Base-by-base conservation (phyloP, 2,329 filamentous ascomycete genomes). In the Penicillium sp. region DNA sequence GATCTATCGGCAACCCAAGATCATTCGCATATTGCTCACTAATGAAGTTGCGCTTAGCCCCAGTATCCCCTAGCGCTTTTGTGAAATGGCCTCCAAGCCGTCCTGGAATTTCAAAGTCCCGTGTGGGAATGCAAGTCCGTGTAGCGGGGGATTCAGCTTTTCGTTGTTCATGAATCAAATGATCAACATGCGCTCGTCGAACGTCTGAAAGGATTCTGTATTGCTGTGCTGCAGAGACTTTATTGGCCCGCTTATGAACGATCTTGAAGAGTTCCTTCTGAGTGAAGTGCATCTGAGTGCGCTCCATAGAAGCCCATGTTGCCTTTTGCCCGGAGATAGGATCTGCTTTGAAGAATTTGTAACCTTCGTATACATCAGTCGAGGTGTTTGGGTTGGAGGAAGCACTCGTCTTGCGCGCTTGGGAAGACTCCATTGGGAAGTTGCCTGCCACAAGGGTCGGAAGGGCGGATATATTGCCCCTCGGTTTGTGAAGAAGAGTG, bases 151-250 rank as follows among this genome's bases (percentile, higher is more conserved):
- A n/a, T n/a, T n/a, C n/a, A n/a, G n/a, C n/a, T n/a, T n/a, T n/a
- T 33, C 60, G 64, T 29, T 64, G 64, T 24, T 68, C 65, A 10
- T 64, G 52, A 15, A 74, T 63, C 20, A 75, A 50, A 13, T 59
- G 52, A 13, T 69, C 63, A 34, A 75, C 64, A 50, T 69, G 69
- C 8, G 55, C 45, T 6, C 64, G 64, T 43, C 65, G 69, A 13
- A 54, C 20, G n/a, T 54, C 52, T 2, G 60, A 59, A 6, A 74
- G 50, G 2, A 17, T 51, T 17, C 59, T 55, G 24, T 68, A 71
- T 36, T 68, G 62, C 24, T 66, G 55, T 5, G 55, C 48, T 10
- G 58, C 51, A 2, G 63, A 42, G 7, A 32, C 39, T 34, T 63
- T 64, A 33, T 60, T 66, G 21, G 61, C 59, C 39, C 58, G 58